Conservation (phyloP, 192 early-diverging fungal species). For the Entophlyctis luteolus region DNA sequence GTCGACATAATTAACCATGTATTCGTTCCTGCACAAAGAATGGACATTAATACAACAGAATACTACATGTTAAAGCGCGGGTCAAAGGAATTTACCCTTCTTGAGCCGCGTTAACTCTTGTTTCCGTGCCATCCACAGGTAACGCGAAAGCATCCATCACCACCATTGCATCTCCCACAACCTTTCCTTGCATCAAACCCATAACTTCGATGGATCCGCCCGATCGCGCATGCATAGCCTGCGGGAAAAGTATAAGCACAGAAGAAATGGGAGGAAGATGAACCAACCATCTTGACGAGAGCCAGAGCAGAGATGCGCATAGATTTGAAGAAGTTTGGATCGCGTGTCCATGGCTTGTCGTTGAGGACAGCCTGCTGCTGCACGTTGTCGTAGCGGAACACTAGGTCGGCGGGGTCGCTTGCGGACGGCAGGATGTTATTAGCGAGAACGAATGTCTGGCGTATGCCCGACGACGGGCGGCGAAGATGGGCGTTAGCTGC, state of each 20-base stretch:
- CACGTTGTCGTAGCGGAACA: slow-evolving; percentile 77
- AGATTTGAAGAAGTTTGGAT: slow-evolving; percentile 81
- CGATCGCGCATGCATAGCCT: slow-evolving; percentile 96
- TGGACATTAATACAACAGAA: too few relatives aligned
- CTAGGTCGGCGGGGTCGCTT: slow-evolving; percentile 53
- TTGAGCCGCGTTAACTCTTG: slow-evolving; percentile 85
- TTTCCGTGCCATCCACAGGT: slow-evolving; percentile 98
- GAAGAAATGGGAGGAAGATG: background rate
- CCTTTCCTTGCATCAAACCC: slow-evolving; percentile 96
- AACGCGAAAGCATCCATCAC: slow-evolving; percentile 96
- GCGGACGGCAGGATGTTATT: slow-evolving; percentile 5
- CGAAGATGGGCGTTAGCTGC: too few relatives aligned
- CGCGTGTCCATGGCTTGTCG: slow-evolving; percentile 76
- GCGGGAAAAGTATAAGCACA: background rate
- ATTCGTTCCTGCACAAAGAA: slow-evolving; percentile 89
- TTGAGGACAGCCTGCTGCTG: slow-evolving; percentile 60
- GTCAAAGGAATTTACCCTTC: slow-evolving; percentile 58
- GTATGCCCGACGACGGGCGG: too few relatives aligned
- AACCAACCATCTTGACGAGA: slow-evolving; percentile 92
- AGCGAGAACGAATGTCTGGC: slow-evolving; percentile 10
- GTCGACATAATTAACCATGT: slow-evolving; percentile 91
- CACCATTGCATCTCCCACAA: slow-evolving; percentile 77
- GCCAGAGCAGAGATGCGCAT: slow-evolving; percentile 93
- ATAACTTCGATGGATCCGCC: slow-evolving; percentile 95
- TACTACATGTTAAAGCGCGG: too few relatives aligned